Base-by-base conservation (phyloP, 495 filamentous ascomycete genomes). In the Xylaria acuta region DNA sequence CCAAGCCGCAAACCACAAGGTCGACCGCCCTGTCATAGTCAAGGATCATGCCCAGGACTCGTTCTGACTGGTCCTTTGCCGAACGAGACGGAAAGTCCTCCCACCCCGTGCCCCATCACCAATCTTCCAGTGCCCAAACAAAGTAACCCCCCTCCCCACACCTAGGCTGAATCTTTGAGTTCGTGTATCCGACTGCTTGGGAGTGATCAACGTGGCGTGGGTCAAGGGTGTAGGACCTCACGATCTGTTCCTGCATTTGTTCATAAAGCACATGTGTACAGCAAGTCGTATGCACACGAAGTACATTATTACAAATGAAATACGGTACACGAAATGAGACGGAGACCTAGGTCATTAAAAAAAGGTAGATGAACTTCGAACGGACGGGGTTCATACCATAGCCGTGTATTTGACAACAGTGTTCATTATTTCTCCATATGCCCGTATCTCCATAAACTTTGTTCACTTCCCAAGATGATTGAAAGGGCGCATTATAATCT, bases 61-160 rank as follows among this genome's bases (percentile, higher is more conserved):
- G 56, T 43, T 71, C 36, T 64, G 49, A 71, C 69, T 71, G 69
- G 69, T 64, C 60, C 34, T n/a, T 71, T 71, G 68, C 68, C 68
- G 68, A 70, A 12, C 67, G 36, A 49, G 27, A 56, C 11, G 47
- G 43, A 47, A 43, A 51, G 54, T 53, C 65, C 32, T 54, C 32
- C 49, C 0, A 67, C 22, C 22, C 38, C 38, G 22, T 16, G 38
- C 60, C 58, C 34, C 58, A 60, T 60, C 25, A 27, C 47, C 65
- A 67, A 54, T 54, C 34, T 56, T 30, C 36, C 49, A 27, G 16
- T 43, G 38, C 27, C 27, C 27, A 54, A 36, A 67, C 18, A 53
- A 54, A 54, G 30, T 16, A 47, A 6, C 45, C 11, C 47, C 47
- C 64, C 45, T 51, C 25, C 30, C 64, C 64, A 51, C 63, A 67